Conservation (phyloP, 495 filamentous ascomycete species). For the Neurospora tetrasperma region DNA sequence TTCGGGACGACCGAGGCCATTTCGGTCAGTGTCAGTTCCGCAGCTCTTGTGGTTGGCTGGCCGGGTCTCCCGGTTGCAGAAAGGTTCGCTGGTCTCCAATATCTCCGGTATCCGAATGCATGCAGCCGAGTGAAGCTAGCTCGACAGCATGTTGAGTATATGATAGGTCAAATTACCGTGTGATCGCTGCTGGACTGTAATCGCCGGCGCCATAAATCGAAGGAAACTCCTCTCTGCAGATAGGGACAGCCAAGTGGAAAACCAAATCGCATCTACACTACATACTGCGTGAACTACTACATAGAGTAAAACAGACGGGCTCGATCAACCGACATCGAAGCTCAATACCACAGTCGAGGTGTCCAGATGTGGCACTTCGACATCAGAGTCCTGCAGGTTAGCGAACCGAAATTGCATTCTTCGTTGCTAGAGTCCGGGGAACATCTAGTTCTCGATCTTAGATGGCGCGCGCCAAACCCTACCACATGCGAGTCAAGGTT, state of each 20-base stretch:
- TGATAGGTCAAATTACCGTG: constrained; percentile 7
- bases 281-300: too few relatives aligned
- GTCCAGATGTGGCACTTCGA: neutral
- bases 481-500: neutral
- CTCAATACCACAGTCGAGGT: neutral
- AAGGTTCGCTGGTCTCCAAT: neutral
- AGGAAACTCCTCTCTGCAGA: neutral
- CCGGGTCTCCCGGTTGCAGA: neutral
- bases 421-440: neutral
- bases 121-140: constrained; percentile 12
- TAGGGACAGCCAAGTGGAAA: neutral
- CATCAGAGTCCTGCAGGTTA: neutral
- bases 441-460: neutral
- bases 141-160: neutral
- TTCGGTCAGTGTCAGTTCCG: neutral
- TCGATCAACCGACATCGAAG: neutral
- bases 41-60: neutral
- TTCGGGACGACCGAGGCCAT: neutral
- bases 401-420: neutral
- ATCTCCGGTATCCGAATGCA: constrained; percentile 5
- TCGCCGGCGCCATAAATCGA: neutral
- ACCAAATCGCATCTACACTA: too few relatives aligned
- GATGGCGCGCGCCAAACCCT: neutral
- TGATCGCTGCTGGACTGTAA: constrained; percentile 14
- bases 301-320: too few relatives aligned